These are phyloP conservation scores for Suillus ampliporus DNA, from an alignment of 768 basidiomycete genomes.

Conservation along the genomic window DNA sequence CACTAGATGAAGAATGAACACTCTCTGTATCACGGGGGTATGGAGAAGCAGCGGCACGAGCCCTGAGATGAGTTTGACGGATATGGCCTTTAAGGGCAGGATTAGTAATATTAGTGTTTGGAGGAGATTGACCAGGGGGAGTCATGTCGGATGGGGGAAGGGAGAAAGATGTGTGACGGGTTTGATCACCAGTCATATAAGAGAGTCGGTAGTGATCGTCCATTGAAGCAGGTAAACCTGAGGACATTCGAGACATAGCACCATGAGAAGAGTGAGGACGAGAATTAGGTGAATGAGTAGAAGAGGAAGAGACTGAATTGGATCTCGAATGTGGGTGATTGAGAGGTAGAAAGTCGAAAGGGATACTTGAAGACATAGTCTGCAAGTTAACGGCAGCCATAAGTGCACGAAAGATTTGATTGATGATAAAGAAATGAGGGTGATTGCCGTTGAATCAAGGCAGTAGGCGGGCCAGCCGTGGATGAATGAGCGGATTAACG, in stretches of 20 bases:
- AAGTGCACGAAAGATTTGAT: no score
- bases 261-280: conserved; percentile 84
- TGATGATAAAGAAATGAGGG: conserved; percentile 43
- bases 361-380: conserved; percentile 67
- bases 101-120: conserved; percentile 77
- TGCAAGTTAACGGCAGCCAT: conserved; percentile 82
- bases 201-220: conserved; percentile 79
- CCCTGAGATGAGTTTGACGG: conserved; percentile 77
- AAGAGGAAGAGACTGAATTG: conserved; percentile 77
- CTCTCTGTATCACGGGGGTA: conserved; percentile 87
- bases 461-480: conserved; percentile 64
- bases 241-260: conserved; percentile 56
- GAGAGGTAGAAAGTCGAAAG: conserved; percentile 73
- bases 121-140: conserved; percentile 66
- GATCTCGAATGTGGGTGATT: conserved; percentile 75
- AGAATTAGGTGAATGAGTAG: conserved; percentile 73
- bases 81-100: conserved; percentile 79
- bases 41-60: conserved; percentile 80
- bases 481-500: conserved; percentile 30
- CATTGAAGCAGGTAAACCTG: conserved; percentile 52
- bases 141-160: conserved; percentile 47
- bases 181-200: conserved; percentile 52
- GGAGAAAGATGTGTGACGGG: conserved; percentile 52
- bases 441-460: conserved; percentile 38
- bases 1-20: conserved; percentile 86